Evolutionary conservation across 176 grass and related monocot genomes (phyloP).

Genomic region (Musa acuminata): DNA sequence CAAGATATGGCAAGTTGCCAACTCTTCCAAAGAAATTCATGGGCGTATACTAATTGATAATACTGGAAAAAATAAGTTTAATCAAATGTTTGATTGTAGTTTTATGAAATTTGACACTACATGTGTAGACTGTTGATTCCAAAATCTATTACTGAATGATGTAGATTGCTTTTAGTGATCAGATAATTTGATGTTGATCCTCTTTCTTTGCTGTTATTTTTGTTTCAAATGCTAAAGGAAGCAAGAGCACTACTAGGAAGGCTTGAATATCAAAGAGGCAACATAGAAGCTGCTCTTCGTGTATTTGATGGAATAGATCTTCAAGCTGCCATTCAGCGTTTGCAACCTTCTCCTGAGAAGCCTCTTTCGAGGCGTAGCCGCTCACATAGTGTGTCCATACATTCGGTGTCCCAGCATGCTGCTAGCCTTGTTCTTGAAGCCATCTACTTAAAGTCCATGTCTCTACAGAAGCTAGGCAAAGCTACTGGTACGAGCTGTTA

Average conservation of each 20-base stretch:
- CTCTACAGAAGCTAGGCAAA: slow-evolving; percentile 78
- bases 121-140: not conserved
- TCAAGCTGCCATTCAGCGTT: slow-evolving; percentile 75
- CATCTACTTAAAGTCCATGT: slow-evolving; percentile 97
- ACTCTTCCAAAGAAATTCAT: not conserved
- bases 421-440: slow-evolving; percentile 95
- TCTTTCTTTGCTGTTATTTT: slow-evolving; percentile 1
- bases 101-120: not conserved
- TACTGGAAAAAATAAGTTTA: not conserved
- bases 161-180: not conserved
- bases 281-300: slow-evolving; percentile 77
- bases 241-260: slow-evolving; percentile 81
- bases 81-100: not conserved
- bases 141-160: too few relatives aligned
- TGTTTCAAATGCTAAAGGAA: slow-evolving; percentile 49
- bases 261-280: slow-evolving; percentile 93
- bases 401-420: slow-evolving; percentile 73
- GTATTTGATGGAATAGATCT: slow-evolving; percentile 94
- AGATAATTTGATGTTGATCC: slow-evolving; percentile 11
- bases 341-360: slow-evolving; percentile 70
- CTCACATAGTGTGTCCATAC: slow-evolving; percentile 38
- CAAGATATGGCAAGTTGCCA: not conserved
- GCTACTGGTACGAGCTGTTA: slow-evolving; percentile 49
- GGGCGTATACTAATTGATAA: too few relatives aligned
- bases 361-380: slow-evolving; percentile 43